Evolutionary conservation across 139 green algal genomes (phyloP), one percentile per base, ranked within the genome.

Genomic region (Haematococcus sp.): DNA sequence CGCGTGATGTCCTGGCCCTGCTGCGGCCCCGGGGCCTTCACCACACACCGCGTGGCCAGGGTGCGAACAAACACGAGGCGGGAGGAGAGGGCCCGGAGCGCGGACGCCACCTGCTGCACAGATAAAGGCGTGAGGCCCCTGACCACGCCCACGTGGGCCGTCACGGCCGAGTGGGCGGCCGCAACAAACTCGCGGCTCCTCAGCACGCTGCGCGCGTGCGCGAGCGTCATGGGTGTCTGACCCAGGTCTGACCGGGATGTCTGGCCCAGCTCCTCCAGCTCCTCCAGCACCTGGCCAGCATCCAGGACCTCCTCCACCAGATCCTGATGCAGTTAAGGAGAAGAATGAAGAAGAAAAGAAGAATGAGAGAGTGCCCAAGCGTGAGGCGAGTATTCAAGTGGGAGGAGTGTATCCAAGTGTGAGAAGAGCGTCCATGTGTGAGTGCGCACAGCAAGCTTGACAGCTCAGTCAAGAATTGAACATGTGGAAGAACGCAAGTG

Each of bases 271-370:
- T 69, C 69, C 17, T 81, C 68, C 70, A 84, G 32, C 30, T 82
- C 56, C 27, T 76, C 16, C 40, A 84, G 65, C 16, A 46, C 4
- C 13, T 72, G 43, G 4, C 22, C 58, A 3, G 28, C 56, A 32
- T 82, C 82, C 56, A 80, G 46, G 22, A 52, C 63, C 75, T 90
- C 82, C 35, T 73, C 69, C 22, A 82, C 75, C 25, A 84, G 30
- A 0, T 83, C 76, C 34, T 65, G 58, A n/a, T n/a, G n/a, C n/a
- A n/a, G n/a, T n/a, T 30, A 11, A 64, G 56, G 0, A 71, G 46
- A 5, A 28, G 17, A 22, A 54, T n/a, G 3, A 71, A 46, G n/a
- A n/a, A n/a, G n/a, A n/a, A n/a, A n/a, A n/a, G n/a, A n/a, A n/a
- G n/a, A n/a, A n/a, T n/a, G n/a, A n/a, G n/a, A n/a, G n/a, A n/a